Conservation (phyloP, 495 filamentous ascomycete species). For the Physcia stellaris region DNA sequence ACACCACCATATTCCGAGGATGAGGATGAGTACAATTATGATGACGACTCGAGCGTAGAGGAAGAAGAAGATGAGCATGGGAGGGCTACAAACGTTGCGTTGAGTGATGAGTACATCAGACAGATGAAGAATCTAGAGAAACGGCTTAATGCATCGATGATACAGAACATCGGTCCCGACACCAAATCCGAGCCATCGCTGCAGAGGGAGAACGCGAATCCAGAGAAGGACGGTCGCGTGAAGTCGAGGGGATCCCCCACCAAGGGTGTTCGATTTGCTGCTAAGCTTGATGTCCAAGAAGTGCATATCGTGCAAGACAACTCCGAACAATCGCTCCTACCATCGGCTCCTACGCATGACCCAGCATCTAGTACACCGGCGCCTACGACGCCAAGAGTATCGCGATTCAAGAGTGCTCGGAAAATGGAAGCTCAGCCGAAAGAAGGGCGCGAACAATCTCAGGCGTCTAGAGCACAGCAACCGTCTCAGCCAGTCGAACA, state of each 20-base stretch:
- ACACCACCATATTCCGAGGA: slow-evolving; percentile 32
- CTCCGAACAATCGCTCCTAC: not conserved
- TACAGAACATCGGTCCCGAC: slow-evolving; percentile 40
- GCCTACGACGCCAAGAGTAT: not conserved
- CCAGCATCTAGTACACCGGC: not conserved
- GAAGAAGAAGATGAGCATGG: slow-evolving; percentile 59
- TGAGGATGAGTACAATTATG: slow-evolving; percentile 36
- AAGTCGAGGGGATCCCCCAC: slow-evolving; percentile 20
- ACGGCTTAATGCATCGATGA: slow-evolving; percentile 43
- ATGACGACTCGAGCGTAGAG: slow-evolving; percentile 33
- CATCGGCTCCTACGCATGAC: not conserved
- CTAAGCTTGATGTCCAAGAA: slow-evolving; percentile 52
- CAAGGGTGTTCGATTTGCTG: slow-evolving; percentile 67
- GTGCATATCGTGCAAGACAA: not conserved
- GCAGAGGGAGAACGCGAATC: slow-evolving; percentile 3
- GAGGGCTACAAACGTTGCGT: slow-evolving; percentile 42
- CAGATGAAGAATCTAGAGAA: slow-evolving; percentile 78
- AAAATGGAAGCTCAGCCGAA: not conserved
- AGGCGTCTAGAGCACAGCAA: not conserved
- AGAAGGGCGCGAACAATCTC: not conserved
- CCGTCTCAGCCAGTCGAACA: slow-evolving; percentile 1
- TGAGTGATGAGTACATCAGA: slow-evolving; percentile 58
- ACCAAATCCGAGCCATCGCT: slow-evolving; percentile 6
- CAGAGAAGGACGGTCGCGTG: slow-evolving; percentile 10
- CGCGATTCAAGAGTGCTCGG: not conserved